Conservation (phyloP, 2,329 filamentous ascomycete species). For the Fusarium zealandicum region DNA sequence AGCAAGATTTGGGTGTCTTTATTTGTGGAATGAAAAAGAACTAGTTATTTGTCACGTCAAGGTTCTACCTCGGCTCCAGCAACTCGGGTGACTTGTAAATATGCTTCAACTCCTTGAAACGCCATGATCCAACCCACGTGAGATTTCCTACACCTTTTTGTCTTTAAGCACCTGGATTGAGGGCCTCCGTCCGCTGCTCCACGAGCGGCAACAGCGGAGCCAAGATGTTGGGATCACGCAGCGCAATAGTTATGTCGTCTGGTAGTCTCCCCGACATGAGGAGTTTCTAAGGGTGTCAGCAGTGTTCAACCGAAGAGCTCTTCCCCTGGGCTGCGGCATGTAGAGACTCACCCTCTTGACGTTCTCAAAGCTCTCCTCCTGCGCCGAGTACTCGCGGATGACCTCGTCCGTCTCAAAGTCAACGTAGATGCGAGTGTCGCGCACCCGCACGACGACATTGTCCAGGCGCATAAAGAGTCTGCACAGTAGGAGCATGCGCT, state of each 20-base stretch:
- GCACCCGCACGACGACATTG: slow-evolving; percentile 83
- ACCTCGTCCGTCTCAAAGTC: slow-evolving; percentile 84
- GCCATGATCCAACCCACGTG: slow-evolving; percentile 2
- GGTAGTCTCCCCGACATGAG: slow-evolving; percentile 60
- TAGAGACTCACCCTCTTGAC: slow-evolving; percentile 68
- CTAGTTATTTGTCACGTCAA: slow-evolving; percentile 17
- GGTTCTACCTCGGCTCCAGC: slow-evolving; percentile 9
- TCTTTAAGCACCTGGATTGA: slow-evolving; percentile 34
- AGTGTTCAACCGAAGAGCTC: neutral
- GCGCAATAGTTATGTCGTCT: slow-evolving; percentile 76
- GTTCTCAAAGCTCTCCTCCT: slow-evolving; percentile 80
- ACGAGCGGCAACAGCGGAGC: slow-evolving; percentile 73
- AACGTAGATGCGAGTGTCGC: slow-evolving; percentile 90
- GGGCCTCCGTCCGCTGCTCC: slow-evolving; percentile 68
- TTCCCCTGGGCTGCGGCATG: neutral
- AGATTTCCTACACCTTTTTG: neutral
- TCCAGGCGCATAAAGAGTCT: slow-evolving; percentile 94
- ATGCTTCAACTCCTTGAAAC: slow-evolving; percentile 28
- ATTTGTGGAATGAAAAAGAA: slow-evolving; percentile 32
- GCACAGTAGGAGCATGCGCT: slow-evolving; percentile 81
- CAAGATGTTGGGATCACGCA: slow-evolving; percentile 82
- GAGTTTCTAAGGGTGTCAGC: slow-evolving; percentile 50
- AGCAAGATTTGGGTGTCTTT: neutral
- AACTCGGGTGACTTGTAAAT: slow-evolving; percentile 9
- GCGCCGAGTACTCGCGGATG: slow-evolving; percentile 87